A percentile compares a stretch with the other conserved stretches of the same genome.
Evolutionary conservation across 352 stramenopile genomes (phyloP).

Genomic region (Blastocystis sp.): DNA sequence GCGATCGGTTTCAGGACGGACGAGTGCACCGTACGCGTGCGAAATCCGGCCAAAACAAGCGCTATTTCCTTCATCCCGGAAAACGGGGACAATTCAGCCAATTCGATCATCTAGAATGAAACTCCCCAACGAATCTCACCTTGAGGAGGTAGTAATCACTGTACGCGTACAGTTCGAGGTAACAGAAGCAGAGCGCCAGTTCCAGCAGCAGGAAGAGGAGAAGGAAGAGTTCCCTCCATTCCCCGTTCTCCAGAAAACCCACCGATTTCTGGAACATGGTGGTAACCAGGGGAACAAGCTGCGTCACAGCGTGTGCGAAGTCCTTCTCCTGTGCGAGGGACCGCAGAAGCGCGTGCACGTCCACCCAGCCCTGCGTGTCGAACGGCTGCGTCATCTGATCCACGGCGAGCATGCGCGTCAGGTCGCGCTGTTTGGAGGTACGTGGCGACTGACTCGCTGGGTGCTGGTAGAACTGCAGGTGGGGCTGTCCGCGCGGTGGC

Average conservation of each 20-base stretch:
- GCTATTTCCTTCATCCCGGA: neutral
- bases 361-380: too few species aligned
- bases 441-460: too few species aligned
- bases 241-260: slow-evolving; percentile 42
- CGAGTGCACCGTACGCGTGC: neutral
- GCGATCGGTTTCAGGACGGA: neutral
- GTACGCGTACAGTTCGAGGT: slow-evolving; percentile 61
- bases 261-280: slow-evolving; percentile 29
- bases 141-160: slow-evolving; percentile 44
- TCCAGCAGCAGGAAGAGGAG: neutral
- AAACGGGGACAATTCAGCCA: slow-evolving; percentile 17
- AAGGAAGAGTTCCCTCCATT: slow-evolving; percentile 21
- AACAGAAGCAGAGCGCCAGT: slow-evolving; percentile 35
- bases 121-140: neutral
- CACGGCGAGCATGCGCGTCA: too few species aligned
- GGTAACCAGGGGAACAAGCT: neutral
- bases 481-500: neutral
- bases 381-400: too few species aligned
- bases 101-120: slow-evolving; percentile 8
- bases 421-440: too few species aligned
- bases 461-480: neutral
- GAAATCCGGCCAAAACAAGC: slow-evolving; percentile 9
- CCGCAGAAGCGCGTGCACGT: neutral
- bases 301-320: neutral
- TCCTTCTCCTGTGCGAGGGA: slow-evolving; percentile 2